Percentiles rank a stretch among this genome's conserved stretches.
phyloP scores from a whole-genome alignment of 1,284 basidiomycete species.

The Papiliotrema flavescens region DNA sequence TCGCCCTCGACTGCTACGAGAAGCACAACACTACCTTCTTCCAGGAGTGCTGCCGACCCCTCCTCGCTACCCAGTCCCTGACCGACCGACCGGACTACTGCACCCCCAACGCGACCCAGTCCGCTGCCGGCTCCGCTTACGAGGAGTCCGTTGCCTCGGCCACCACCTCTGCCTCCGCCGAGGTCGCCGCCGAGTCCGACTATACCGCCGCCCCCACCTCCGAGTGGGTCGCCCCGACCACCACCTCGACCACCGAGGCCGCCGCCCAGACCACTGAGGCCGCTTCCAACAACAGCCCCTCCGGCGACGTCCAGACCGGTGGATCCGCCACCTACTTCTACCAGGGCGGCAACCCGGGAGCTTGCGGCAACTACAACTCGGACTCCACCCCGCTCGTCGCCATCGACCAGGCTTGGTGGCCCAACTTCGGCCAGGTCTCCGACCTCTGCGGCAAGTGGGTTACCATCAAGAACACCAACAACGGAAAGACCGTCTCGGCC shows the following conservation, averaged over 20 bases:
- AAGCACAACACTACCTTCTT: slow-evolving; percentile 63
- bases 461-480: slow-evolving; percentile 44
- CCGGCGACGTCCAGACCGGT: slow-evolving; percentile 27
- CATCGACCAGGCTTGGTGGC: slow-evolving; percentile 30
- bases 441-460: slow-evolving; percentile 31
- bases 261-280: slow-evolving; percentile 21
- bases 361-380: slow-evolving; percentile 65
- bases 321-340: slow-evolving; percentile 63
- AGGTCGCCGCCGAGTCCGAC: slow-evolving; percentile 27
- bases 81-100: slow-evolving; percentile 57
- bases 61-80: slow-evolving; percentile 54
- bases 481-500: slow-evolving; percentile 60
- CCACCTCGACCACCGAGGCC: slow-evolving; percentile 15
- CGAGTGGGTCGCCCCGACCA: slow-evolving; percentile 14
- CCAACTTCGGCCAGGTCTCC: slow-evolving; percentile 7
- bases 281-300: slow-evolving; percentile 12
- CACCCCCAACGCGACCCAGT: slow-evolving; percentile 42
- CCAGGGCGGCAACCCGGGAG: slow-evolving; percentile 63
- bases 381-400: slow-evolving; percentile 71
- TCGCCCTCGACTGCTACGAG: slow-evolving; percentile 54
- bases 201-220: slow-evolving; percentile 19
- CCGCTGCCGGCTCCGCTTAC: slow-evolving; percentile 25
- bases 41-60: slow-evolving; percentile 59
- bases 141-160: slow-evolving; percentile 16
- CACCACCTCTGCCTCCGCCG: slow-evolving; percentile 12